Evolutionary conservation across 306 rosid genomes (phyloP).

Genomic region (Cicer judaicum): DNA sequence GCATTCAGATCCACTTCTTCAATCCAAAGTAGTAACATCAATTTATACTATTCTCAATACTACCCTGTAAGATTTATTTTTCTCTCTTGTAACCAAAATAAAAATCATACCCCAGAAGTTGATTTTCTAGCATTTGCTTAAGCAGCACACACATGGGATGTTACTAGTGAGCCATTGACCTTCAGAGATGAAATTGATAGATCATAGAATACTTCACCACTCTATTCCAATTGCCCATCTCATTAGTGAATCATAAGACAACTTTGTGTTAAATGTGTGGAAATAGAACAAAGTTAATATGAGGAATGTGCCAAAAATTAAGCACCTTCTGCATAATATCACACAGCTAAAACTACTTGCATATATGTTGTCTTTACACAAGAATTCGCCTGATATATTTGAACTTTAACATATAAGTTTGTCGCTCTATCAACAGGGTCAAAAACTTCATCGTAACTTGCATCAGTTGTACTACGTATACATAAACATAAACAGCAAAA

Average conservation of each 20-base stretch:
- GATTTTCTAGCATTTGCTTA: not conserved
- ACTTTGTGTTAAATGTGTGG: not conserved
- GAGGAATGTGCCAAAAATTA: slow-evolving; percentile 10
- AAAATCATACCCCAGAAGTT: not conserved
- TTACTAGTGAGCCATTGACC: not conserved
- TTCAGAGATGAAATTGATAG: not conserved
- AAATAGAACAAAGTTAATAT: slow-evolving; percentile 8
- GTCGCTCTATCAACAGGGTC: slow-evolving; percentile 33
- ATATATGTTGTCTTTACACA: slow-evolving; percentile 34
- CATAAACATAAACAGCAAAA: slow-evolving; percentile 39
- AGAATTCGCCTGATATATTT: slow-evolving; percentile 36
- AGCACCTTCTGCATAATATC: slow-evolving; percentile 38
- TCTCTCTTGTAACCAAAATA: not conserved
- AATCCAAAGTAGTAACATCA: slow-evolving; percentile 54
- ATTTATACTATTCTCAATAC: slow-evolving; percentile 5
- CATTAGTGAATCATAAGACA: slow-evolving; percentile 9
- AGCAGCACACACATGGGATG: not conserved
- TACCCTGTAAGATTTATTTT: not conserved
- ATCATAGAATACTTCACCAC: slow-evolving; percentile 15
- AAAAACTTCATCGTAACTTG: slow-evolving; percentile 42
- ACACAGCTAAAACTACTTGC: slow-evolving; percentile 28
- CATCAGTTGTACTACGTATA: slow-evolving; percentile 43
- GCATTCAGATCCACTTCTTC: slow-evolving; percentile 69
- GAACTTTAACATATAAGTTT: slow-evolving; percentile 33
- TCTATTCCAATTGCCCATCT: slow-evolving; percentile 1